Conservation (phyloP, 495 filamentous ascomycete genomes). For the Cercophora scortea region DNA sequence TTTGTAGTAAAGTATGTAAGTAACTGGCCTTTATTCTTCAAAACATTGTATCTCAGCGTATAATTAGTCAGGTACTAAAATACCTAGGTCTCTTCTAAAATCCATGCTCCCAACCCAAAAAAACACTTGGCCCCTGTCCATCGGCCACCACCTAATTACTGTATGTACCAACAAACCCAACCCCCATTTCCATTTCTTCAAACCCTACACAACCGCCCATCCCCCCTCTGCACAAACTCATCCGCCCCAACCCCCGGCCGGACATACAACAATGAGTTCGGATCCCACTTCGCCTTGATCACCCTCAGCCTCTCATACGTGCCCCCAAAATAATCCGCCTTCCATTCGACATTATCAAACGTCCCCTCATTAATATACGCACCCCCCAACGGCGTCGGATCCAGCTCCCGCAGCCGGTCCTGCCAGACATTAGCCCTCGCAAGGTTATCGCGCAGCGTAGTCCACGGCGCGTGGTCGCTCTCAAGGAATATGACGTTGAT, state of each 20-base stretch:
- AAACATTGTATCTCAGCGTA: no score
- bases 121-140: no score
- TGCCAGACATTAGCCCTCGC: slow-evolving; percentile 5
- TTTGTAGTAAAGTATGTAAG: no score
- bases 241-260: slow-evolving; percentile 45
- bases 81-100: no score
- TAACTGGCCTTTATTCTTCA: no score
- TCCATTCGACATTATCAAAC: slow-evolving; percentile 44
- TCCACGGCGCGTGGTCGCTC: slow-evolving; percentile 26
- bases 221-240: slow-evolving; percentile 27
- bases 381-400: slow-evolving; percentile 30
- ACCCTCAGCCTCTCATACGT: slow-evolving; percentile 41
- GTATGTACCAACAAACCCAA: no score
- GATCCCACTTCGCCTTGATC: slow-evolving; percentile 48
- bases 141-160: no score
- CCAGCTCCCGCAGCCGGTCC: not conserved
- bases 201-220: slow-evolving; percentile 19
- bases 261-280: slow-evolving; percentile 44
- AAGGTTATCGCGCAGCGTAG: not conserved
- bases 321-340: slow-evolving; percentile 49
- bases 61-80: no score
- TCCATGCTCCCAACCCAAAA: no score
- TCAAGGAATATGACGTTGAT: slow-evolving; percentile 22
- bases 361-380: slow-evolving; percentile 44
- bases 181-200: no score